Conservation (phyloP, 306 rosid genomes). For the Medicago truncatula region DNA sequence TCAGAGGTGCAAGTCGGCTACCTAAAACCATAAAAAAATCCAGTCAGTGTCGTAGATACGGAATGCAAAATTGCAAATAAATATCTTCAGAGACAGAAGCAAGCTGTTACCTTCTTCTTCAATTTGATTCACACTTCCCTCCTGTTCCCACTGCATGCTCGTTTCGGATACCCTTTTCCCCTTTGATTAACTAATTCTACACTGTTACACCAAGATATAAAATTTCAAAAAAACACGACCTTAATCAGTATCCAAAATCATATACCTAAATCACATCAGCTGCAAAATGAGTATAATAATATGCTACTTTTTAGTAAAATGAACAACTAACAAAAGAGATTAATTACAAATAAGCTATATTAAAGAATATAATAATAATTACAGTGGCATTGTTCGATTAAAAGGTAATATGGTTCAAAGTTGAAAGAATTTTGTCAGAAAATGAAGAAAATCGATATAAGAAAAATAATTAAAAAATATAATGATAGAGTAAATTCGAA, state of each 20-base stretch:
- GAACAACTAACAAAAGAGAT: not conserved
- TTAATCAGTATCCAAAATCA: not conserved
- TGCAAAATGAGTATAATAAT: not conserved
- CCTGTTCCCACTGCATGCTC: constrained; percentile 63
- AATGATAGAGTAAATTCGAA: constrained; percentile 10
- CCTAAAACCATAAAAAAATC: constrained; percentile 56
- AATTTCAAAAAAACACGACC: constrained; percentile 18
- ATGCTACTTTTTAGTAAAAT: not conserved
- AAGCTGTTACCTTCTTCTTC: constrained; percentile 51
- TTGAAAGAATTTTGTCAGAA: constrained; percentile 3
- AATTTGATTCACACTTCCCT: constrained; percentile 38
- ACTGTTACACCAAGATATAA: constrained; percentile 37
- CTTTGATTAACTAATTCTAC: constrained; percentile 29
- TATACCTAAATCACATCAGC: not conserved
- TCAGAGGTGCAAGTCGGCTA: constrained; percentile 53
- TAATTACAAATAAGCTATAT: constrained; percentile 36
- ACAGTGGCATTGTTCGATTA: not conserved
- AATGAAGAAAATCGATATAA: not conserved
- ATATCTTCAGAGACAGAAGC: not conserved
- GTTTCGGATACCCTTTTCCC: constrained; percentile 42
- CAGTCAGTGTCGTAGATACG: constrained; percentile 25
- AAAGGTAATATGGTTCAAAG: not conserved
- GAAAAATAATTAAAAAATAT: not conserved
- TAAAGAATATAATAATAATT: constrained; percentile 10
- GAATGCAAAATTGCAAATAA: constrained; percentile 25